phyloP scores from a whole-genome alignment of 179 eudicot genomes.

The Gypsophila paniculata region DNA sequence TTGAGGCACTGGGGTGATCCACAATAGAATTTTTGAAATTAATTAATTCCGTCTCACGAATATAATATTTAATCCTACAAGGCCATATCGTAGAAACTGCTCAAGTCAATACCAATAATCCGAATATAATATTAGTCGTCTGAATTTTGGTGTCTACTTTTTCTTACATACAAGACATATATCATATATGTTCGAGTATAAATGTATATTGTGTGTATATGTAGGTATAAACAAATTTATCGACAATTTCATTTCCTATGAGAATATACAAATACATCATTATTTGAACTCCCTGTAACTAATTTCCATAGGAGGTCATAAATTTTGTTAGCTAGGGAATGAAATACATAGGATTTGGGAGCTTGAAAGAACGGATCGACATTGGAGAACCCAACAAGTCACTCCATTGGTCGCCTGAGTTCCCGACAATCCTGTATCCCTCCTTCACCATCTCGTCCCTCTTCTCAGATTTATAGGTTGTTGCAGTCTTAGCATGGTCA shows the following conservation, averaged over 20 bases:
- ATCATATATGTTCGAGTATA: not conserved
- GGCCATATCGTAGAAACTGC: too few species aligned
- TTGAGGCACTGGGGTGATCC: too few species aligned
- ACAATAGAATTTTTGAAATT: too few species aligned
- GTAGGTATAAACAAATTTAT: not conserved
- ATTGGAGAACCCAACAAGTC: constrained; percentile 60
- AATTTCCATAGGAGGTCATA: not conserved
- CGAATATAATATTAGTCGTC: not conserved
- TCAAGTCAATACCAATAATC: too few species aligned
- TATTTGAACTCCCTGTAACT: not conserved
- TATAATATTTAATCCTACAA: too few species aligned
- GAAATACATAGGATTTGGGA: constrained; percentile 88
- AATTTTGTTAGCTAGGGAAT: constrained; percentile 33
- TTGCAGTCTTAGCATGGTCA: constrained; percentile 59
- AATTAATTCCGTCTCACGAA: too few species aligned
- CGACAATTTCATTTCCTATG: constrained; percentile 1
- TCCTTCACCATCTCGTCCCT: constrained; percentile 57
- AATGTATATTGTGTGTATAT: not conserved
- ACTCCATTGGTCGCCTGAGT: constrained; percentile 92
- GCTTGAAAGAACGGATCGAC: constrained; percentile 69
- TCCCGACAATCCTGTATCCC: constrained; percentile 66
- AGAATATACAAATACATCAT: constrained; percentile 16
- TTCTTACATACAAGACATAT: too few species aligned
- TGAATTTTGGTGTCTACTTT: too few species aligned
- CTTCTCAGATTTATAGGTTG: constrained; percentile 63